Base-by-base conservation (phyloP, 768 basidiomycete species). In the Mycena vitilis region DNA sequence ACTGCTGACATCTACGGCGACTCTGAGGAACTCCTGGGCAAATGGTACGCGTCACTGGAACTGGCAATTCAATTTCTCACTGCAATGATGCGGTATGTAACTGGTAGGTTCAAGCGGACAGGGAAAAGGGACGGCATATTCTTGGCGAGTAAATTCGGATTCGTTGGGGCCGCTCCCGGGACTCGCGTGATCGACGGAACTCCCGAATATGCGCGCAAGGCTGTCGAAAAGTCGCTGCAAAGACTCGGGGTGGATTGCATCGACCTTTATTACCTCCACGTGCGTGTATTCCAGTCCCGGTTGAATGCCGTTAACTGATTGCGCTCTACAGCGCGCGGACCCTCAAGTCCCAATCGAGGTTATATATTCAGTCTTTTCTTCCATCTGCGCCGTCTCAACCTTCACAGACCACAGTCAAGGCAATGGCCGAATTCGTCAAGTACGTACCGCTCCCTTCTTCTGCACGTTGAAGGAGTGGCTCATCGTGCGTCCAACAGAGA, bases 101-200 rank as follows among this genome's bases (percentile, higher is more conserved):
- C 8, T 2, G 20, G 8, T 49, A 80, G 86, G 87, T 86, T 89
- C 75, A 81, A 83, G 68, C 77, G 79, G 16, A 86, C 84, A 12
- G 87, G 87, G 10, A 86, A 85, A 60, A 79, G 86, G 34, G 70
- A 78, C 22, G 79, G 86, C 40, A 87, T 89, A 36, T 91, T 90
- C 78, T 81, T 91, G 22, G 88, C 89, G 3, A 89, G 89, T 22
- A 91, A 91, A 67, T 78, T 75, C 23, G 76, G 80, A 2, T 68
- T 77, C 25, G 68, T 65, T 3, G 42, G 52, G 16, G 59, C 68
- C n/a, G 38, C 65, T 30, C 30, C 30, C 59, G 20, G 72, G 61
- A 10, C 40, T 40, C 12, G 75, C 37, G 18, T 54, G 34, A 58
- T 73, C 42, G 71, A 77, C 62, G 80, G 66, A 54, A 82, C 64